These are phyloP conservation scores for Fusarium sp. DNA, from an alignment of 2,329 filamentous ascomycete species.

Conservation along the genomic window DNA sequence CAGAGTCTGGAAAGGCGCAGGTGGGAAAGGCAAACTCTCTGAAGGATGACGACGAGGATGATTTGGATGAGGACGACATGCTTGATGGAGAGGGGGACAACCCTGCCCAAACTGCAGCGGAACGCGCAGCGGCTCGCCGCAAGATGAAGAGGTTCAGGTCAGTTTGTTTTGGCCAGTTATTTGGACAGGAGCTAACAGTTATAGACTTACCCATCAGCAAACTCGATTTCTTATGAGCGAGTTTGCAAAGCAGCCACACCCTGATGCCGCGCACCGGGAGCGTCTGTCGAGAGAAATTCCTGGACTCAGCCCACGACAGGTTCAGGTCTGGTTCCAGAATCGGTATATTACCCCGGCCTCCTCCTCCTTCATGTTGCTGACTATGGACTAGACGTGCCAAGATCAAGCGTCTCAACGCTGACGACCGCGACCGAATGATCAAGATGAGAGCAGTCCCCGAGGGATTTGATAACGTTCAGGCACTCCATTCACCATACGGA, in stretches of 20 bases:
- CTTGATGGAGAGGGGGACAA: slow-evolving; percentile 55
- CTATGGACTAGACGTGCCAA: slow-evolving; percentile 69
- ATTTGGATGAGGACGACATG: slow-evolving; percentile 69
- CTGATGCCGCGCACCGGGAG: slow-evolving; percentile 90
- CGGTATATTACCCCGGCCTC: slow-evolving; percentile 67
- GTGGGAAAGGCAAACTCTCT: slow-evolving; percentile 51
- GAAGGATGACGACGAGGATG: slow-evolving; percentile 65
- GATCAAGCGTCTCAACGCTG: slow-evolving; percentile 77
- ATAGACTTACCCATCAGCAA: slow-evolving; percentile 91
- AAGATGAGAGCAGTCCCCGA: slow-evolving; percentile 79
- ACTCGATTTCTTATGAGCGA: slow-evolving; percentile 98
- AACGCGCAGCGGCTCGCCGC: slow-evolving; percentile 67
- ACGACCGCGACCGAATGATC: slow-evolving; percentile 78
- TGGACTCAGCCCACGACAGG: slow-evolving; percentile 89
- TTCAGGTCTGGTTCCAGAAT: slow-evolving; percentile 99
- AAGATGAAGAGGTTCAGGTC: slow-evolving; percentile 88
- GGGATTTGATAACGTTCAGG: slow-evolving; percentile 77
- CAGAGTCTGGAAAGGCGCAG: slow-evolving; percentile 32
- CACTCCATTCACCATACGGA: slow-evolving; percentile 75
- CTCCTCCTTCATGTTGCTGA: slow-evolving; percentile 22
- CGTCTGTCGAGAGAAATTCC: slow-evolving; percentile 90
- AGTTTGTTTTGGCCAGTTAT: slow-evolving; percentile 17
- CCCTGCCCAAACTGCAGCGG: slow-evolving; percentile 65
- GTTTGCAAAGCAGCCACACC: slow-evolving; percentile 93
- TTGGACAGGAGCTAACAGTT: slow-evolving; percentile 49